A percentile compares a stretch with the other conserved stretches of the same genome.
Evolutionary conservation across 176 grass and related monocot species (phyloP).

Genomic region (Miscanthus lutarioriparius): DNA sequence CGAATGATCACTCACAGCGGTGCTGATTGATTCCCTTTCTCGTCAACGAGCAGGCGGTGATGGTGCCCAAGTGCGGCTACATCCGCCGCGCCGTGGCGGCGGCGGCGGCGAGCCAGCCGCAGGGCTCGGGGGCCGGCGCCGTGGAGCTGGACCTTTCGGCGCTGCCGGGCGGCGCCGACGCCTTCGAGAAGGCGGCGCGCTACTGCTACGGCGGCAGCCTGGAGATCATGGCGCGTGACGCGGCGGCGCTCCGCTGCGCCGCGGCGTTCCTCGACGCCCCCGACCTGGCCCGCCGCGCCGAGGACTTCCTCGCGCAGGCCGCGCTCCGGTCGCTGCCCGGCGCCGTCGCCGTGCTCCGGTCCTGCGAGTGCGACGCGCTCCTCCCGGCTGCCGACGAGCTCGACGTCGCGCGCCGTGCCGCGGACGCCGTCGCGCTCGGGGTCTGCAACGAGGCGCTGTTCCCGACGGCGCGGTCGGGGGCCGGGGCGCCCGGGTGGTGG

Average conservation of each 20-base stretch:
- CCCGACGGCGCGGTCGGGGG: conserved; percentile 30
- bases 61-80: conserved; percentile 72
- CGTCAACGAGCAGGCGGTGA: conserved; percentile 42
- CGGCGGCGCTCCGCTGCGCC: conserved; percentile 51
- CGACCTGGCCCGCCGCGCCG: conserved; percentile 36
- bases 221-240: conserved; percentile 69
- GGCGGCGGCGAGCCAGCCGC: neutral
- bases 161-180: conserved; percentile 54
- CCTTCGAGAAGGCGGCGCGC: conserved; percentile 56
- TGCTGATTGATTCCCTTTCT: neutral
- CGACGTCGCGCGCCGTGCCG: conserved; percentile 37
- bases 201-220: conserved; percentile 81
- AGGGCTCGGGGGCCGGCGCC: neutral
- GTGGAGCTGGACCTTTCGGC: conserved; percentile 45
- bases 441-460: conserved; percentile 67
- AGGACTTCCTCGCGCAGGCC: conserved; percentile 50
- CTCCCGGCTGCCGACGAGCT: conserved; percentile 52
- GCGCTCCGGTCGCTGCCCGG: conserved; percentile 49
- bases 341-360: conserved; percentile 44
- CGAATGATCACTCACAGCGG: neutral
- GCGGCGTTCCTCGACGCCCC: conserved; percentile 66
- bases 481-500: conserved; percentile 60
- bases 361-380: conserved; percentile 52
- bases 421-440: conserved; percentile 48
- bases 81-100: conserved; percentile 48